Base-by-base conservation (phyloP, 1,284 basidiomycete genomes). In the Cutaneotrichosporon curvatum region DNA sequence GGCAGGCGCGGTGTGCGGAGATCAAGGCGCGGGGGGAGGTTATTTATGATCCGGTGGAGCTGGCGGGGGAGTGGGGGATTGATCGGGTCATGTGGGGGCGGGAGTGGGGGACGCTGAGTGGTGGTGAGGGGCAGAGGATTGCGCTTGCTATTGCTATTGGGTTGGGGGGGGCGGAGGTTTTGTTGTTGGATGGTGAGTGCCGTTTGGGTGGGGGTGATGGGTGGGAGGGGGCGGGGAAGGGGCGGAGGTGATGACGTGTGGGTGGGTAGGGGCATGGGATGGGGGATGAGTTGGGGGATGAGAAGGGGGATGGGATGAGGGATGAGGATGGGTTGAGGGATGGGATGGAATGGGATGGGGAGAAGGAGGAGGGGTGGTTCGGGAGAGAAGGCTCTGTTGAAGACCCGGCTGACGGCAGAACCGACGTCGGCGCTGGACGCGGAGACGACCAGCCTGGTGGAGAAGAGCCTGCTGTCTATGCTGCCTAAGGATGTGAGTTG, bases 401-500 rank as follows among this genome's bases (percentile, higher is more conserved):
- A n/a, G n/a, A n/a, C n/a, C n/a, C n/a, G n/a, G n/a, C 45, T 60
- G 42, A 52, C 38, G 2, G 4, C 47, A 90, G 87, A 91, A 67
- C 87, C 87, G 0, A 90, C 88, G 0, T 88, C 85, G 2, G 87
- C 87, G 0, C 74, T 91, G 48, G 88, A 91, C 63, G 73, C 79
- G n/a, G 77, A 78, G 39, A 78, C 81, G 0, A 81, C 81, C 19
- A 60, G 72, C 10, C 67, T 74, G 22, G 84, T 90, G 0, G 87
- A 91, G 62, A 71, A 76, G 35, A 77, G 74, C 39, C 70, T 90
- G 12, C 56, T 76, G 3, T 63, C 74, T 15, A 75, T 82, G 48
- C 64, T 88, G 7, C 65, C 67, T 1, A 28, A 28, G 25, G 25
- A 28, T 7, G 25, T 42, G 43, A 1, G 42, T 30, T 8, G 38